phyloP scores from a whole-genome alignment of 1,284 basidiomycete genomes.

The Entoloma clypeatum region DNA sequence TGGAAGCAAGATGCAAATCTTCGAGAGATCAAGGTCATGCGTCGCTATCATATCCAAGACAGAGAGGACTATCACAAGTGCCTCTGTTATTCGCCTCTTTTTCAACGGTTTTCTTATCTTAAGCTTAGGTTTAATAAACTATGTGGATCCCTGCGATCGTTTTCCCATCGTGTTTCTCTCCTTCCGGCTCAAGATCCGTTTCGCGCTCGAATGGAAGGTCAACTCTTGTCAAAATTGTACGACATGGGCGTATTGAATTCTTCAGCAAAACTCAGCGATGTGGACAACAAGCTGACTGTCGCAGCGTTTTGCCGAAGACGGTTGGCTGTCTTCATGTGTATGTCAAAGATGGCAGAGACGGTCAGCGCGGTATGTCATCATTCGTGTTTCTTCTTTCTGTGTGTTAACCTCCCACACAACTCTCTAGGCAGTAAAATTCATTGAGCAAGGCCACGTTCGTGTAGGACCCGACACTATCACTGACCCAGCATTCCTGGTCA shows the following conservation, averaged over 20 bases:
- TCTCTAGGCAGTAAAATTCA: slow-evolving; percentile 86
- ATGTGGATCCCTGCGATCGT: slow-evolving; percentile 82
- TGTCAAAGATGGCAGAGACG: slow-evolving; percentile 93
- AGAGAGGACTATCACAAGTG: slow-evolving; percentile 96
- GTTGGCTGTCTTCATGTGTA: slow-evolving; percentile 90
- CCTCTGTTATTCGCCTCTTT: slow-evolving; percentile 16
- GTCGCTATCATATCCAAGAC: slow-evolving; percentile 93
- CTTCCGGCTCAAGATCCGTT: slow-evolving; percentile 91
- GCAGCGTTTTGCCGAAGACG: slow-evolving; percentile 91
- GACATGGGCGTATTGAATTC: slow-evolving; percentile 92
- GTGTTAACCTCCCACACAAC: slow-evolving; percentile 1
- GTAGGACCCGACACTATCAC: slow-evolving; percentile 96
- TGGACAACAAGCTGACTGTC: slow-evolving; percentile 94
- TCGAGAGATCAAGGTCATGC: slow-evolving; percentile 93
- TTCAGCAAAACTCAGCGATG: slow-evolving; percentile 81
- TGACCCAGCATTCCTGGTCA: slow-evolving; percentile 96
- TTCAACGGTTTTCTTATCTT: slow-evolving; percentile 9
- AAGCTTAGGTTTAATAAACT: slow-evolving; percentile 86
- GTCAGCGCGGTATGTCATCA: slow-evolving; percentile 79
- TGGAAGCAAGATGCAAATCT: slow-evolving; percentile 96
- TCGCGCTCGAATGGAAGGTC: slow-evolving; percentile 79
- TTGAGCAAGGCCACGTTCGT: slow-evolving; percentile 97
- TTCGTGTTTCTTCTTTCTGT: slow-evolving; percentile 2
- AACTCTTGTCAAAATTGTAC: slow-evolving; percentile 92
- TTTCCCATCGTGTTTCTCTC: slow-evolving; percentile 84